Percentiles rank a stretch among this genome's conserved stretches.
Evolutionary conservation across 1,139 yeast species (phyloP).

Genomic region (Yamadazyma atmosphaerica): DNA sequence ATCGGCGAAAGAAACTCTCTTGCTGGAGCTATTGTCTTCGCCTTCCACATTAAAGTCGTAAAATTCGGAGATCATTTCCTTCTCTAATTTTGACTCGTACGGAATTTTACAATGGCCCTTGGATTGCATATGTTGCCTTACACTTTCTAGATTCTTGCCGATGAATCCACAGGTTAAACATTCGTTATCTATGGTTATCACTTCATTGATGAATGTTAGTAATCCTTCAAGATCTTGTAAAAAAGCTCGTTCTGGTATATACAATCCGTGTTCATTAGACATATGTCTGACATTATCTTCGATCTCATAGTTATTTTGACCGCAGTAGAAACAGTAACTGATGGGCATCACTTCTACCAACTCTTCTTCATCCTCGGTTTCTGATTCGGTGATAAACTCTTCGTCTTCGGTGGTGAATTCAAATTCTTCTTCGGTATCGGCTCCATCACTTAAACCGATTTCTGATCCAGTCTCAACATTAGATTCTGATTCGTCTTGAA

Average conservation of each 20-base stretch:
- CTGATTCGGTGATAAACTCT: constrained; percentile 25
- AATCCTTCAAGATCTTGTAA: constrained; percentile 46
- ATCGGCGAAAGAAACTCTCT: constrained; percentile 20
- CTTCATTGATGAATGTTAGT: constrained; percentile 44
- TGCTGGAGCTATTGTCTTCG: constrained; percentile 13
- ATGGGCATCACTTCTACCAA: constrained; percentile 28
- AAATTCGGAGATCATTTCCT: constrained; percentile 37
- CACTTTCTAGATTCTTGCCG: constrained; percentile 49
- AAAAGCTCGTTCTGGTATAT: constrained; percentile 49
- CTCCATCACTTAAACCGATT: constrained; percentile 17
- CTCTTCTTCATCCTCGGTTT: constrained; percentile 24
- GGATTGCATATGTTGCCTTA: constrained; percentile 51
- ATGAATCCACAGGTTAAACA: constrained; percentile 56
- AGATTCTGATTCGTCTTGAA: constrained; percentile 39
- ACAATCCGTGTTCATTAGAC: constrained; percentile 50
- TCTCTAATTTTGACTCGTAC: constrained; percentile 49
- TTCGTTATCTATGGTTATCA: constrained; percentile 43
- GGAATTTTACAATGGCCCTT: constrained; percentile 60
- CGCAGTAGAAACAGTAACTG: constrained; percentile 44
- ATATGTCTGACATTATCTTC: constrained; percentile 50
- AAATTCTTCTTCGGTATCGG: constrained; percentile 20
- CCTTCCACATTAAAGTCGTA: constrained; percentile 36
- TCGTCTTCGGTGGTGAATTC: constrained; percentile 21
- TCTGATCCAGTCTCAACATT: constrained; percentile 43
- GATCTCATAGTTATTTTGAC: constrained; percentile 32